Conservation (phyloP, 106 monocot species). For the Phalaenopsis aphrodite region DNA sequence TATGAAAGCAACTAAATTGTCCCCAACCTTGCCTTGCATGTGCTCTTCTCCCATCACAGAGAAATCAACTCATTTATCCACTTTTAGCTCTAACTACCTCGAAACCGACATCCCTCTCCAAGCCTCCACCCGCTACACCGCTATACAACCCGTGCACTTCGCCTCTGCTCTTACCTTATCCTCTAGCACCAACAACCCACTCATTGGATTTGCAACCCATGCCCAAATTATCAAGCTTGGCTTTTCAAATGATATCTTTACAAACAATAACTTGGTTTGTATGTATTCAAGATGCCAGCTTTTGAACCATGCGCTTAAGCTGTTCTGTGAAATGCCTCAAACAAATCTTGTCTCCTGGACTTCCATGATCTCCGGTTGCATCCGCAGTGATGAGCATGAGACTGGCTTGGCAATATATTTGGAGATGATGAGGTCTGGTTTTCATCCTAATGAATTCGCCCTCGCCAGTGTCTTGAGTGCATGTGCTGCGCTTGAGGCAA, state of each 20-base stretch:
- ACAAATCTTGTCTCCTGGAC: constrained; percentile 42
- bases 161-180: constrained; percentile 16
- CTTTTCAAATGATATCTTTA: constrained; percentile 16
- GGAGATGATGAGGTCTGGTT: constrained; percentile 15
- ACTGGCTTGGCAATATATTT: constrained; percentile 8
- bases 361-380: constrained; percentile 19
- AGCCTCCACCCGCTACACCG: neutral
- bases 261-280: constrained; percentile 17
- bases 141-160: neutral
- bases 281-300: constrained; percentile 18
- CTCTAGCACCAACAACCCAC: neutral
- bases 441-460: constrained; percentile 25
- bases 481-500: neutral
- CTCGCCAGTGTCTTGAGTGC: constrained; percentile 23
- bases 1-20: neutral
- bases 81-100: neutral
- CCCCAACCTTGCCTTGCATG: neutral
- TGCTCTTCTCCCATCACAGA: neutral
- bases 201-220: constrained; percentile 13
- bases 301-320: constrained; percentile 1
- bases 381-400: constrained; percentile 10
- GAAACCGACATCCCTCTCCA: neutral
- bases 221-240: constrained; percentile 17
- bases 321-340: constrained; percentile 29
- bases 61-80: neutral